A percentile compares a stretch with the other conserved stretches of the same genome.
phyloP scores from a whole-genome alignment of 805 yeast genomes.

The Zygosaccharomyces rouxii region DNA sequence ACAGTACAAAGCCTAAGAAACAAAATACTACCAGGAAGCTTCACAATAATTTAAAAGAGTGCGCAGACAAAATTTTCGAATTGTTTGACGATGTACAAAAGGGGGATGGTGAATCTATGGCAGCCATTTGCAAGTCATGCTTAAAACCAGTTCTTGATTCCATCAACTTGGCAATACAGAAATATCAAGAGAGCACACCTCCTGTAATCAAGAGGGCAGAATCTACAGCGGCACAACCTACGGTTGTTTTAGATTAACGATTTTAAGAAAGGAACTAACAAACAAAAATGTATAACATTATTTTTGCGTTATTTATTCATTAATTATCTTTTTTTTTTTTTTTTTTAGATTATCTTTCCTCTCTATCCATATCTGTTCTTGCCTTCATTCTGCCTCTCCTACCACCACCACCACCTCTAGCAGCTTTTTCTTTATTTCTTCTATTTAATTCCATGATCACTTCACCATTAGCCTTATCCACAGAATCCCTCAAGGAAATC shows the following conservation, averaged over 20 bases:
- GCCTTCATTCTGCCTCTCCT: conserved; percentile 37
- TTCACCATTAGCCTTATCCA: conserved; percentile 87
- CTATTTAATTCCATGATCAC: conserved; percentile 71
- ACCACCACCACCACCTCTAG: conserved; percentile 41
- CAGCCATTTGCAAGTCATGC: conserved; percentile 30
- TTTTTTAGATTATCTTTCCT: conserved; percentile 33
- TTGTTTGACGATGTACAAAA: conserved; percentile 29
- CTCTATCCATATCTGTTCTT: conserved; percentile 45
- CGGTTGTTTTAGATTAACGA: background rate
- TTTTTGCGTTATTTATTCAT: background rate
- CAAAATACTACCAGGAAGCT: conserved; percentile 43
- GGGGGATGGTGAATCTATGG: conserved; percentile 30
- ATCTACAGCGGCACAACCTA: background rate
- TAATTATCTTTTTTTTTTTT: background rate
- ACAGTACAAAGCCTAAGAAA: conserved; percentile 44
- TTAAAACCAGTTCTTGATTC: conserved; percentile 45
- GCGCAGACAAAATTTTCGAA: conserved; percentile 40
- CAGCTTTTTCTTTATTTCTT: conserved; percentile 54
- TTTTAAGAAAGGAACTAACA: background rate
- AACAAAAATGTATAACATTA: background rate
- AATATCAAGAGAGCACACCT: conserved; percentile 38
- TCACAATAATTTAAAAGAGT: conserved; percentile 44
- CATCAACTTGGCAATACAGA: conserved; percentile 42
- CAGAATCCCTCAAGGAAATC: conserved; percentile 73
- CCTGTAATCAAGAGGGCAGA: background rate